These are phyloP conservation scores for Scedosporium apiospermum DNA, from an alignment of 2,329 filamentous ascomycete species.

Conservation along the genomic window DNA sequence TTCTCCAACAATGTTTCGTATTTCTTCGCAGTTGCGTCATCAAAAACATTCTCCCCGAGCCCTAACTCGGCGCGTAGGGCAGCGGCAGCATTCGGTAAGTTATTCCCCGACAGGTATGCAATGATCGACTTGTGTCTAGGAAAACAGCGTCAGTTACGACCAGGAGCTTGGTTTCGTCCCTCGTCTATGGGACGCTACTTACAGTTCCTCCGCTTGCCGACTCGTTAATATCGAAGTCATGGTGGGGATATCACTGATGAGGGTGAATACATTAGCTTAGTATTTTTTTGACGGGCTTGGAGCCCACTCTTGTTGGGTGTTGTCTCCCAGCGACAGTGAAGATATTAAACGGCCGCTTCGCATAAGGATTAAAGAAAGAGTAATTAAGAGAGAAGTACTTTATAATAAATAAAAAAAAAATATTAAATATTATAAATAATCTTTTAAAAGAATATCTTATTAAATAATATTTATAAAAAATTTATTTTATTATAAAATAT, in stretches of 20 bases:
- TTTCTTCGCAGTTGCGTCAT: constrained; percentile 77
- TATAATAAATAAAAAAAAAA: no score
- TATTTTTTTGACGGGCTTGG: no score
- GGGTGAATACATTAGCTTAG: no score
- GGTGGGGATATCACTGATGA: background rate
- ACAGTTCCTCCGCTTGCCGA: constrained; percentile 85
- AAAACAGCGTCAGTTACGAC: background rate
- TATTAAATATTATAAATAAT: no score
- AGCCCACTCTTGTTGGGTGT: no score
- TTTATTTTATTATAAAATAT: no score
- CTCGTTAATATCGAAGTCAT: constrained; percentile 47
- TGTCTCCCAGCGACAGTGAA: no score
- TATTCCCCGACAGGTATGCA: constrained; percentile 71
- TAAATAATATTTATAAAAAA: no score
- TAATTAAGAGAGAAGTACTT: no score
- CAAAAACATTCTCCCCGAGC: constrained; percentile 61
- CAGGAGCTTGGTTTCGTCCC: background rate
- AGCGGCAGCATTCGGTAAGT: constrained; percentile 58
- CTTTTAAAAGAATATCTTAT: no score
- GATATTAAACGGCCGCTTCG: no score
- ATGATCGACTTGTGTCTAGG: constrained; percentile 84
- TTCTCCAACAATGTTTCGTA: constrained; percentile 92
- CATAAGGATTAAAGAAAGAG: no score
- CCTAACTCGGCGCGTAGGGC: constrained; percentile 69
- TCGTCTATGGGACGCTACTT: constrained; percentile 26